These are phyloP conservation scores for Lizanozyma gosingica DNA, from an alignment of 1,139 yeast species.

Conservation along the genomic window DNA sequence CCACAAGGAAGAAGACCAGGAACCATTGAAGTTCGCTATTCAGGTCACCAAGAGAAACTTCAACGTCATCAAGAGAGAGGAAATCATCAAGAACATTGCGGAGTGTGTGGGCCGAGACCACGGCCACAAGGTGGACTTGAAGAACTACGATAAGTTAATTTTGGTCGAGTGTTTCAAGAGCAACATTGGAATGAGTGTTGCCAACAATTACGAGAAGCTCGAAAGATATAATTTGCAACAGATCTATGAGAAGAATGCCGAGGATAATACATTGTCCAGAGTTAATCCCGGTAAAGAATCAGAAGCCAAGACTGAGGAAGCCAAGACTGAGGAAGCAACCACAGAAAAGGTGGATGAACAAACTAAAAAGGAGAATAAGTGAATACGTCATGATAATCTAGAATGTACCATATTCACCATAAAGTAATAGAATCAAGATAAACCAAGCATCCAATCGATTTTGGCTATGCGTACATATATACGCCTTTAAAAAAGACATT, in stretches of 20 bases:
- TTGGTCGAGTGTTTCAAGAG: slow-evolving; percentile 83
- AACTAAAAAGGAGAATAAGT: neutral
- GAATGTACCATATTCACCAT: no score
- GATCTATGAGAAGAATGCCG: slow-evolving; percentile 41
- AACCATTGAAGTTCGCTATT: slow-evolving; percentile 63
- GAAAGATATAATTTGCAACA: slow-evolving; percentile 57
- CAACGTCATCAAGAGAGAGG: slow-evolving; percentile 59
- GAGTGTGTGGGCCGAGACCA: slow-evolving; percentile 60
- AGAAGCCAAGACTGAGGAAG: slow-evolving; percentile 3
- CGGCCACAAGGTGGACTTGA: slow-evolving; percentile 74
- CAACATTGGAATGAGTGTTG: slow-evolving; percentile 75
- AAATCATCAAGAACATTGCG: slow-evolving; percentile 65
- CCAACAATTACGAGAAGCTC: slow-evolving; percentile 47
- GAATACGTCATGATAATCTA: neutral
- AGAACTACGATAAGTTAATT: slow-evolving; percentile 68
- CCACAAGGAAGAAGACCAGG: slow-evolving; percentile 41
- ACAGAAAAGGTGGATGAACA: slow-evolving; percentile 4
- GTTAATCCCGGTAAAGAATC: slow-evolving; percentile 6
- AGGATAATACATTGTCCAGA: slow-evolving; percentile 10
- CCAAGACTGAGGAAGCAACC: slow-evolving; percentile 2
- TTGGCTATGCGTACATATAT: no score
- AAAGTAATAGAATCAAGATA: no score
- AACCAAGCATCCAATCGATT: no score
- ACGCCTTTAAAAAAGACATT: neutral
- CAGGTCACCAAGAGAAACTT: slow-evolving; percentile 75